Evolutionary conservation across 2,329 filamentous ascomycete species (phyloP).

Genomic region (Zymoseptoria crescenta): DNA sequence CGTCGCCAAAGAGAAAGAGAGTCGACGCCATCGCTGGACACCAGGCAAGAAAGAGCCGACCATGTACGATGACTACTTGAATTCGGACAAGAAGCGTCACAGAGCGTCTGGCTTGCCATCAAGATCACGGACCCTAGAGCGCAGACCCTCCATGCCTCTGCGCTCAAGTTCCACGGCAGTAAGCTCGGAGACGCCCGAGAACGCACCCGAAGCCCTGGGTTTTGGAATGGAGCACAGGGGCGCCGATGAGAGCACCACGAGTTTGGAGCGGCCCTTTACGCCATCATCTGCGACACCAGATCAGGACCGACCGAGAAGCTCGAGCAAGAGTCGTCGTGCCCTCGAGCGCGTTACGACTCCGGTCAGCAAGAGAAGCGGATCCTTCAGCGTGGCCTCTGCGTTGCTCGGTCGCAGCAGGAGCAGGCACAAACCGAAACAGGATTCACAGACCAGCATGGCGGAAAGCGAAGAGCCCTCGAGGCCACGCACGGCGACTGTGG

Average conservation of each 20-base stretch:
- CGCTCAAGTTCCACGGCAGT: conserved; percentile 27
- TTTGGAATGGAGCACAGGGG: conserved; percentile 11
- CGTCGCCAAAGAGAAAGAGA: conserved; percentile 9
- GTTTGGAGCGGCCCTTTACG: conserved; percentile 24
- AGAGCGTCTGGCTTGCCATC: conserved; percentile 7
- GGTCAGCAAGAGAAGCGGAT: conserved; percentile 20
- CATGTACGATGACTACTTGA: conserved; percentile 28
- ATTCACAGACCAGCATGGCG: conserved; percentile 14
- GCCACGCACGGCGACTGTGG: conserved; percentile 45
- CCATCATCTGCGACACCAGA: conserved; percentile 16
- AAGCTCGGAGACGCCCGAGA: conserved; percentile 60
- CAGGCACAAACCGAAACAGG: conserved; percentile 21
- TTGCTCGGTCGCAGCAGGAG: conserved; percentile 18
- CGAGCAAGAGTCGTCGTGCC: conserved; percentile 14
- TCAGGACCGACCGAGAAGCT: conserved; percentile 7
- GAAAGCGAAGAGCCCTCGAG: conserved; percentile 20
- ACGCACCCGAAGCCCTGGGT: conserved; percentile 7
- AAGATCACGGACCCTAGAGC: conserved; percentile 8
- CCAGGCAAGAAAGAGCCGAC: conserved; percentile 24
- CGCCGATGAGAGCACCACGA: conserved; percentile 20
- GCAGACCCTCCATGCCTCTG: conserved; percentile 16
- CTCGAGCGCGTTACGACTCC: conserved; percentile 14
- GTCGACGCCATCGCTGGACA: conserved; percentile 11
- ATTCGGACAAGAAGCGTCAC: conserved; percentile 12
- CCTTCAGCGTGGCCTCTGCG: conserved; percentile 13